Base-by-base conservation (phyloP, 257 asterid genomes). In the Capsicum chinense region DNA sequence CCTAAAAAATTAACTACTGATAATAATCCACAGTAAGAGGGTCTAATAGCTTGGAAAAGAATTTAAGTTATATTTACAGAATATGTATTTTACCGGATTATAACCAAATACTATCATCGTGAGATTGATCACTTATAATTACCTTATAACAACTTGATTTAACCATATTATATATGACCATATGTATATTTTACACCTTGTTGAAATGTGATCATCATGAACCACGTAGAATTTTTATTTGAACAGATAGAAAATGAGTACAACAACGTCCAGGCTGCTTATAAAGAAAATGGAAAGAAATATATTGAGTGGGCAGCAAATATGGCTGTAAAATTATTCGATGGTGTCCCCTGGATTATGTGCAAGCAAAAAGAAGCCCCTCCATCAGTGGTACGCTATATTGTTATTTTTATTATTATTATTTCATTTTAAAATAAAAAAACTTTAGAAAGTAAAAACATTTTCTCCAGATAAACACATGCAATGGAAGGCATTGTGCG, bases 331-430 rank as follows among this genome's bases (percentile, higher is more conserved):
- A 70, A 62, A 9, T 90, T 92, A 26, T 90, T 94, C 79, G 56
- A 54, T 9, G 89, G 92, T 39, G 63, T 96, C 8, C 99, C 99
- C 3, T 96, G 99, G 99, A 63, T 94, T 60, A 96, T 96, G 99
- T 96, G 99, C 92, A 94, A 96, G 90, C 99, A 96, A 86, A 92
- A 89, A 84, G 91, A 92, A 73, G 98, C 98, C 73, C 99, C 99
- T 58, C 69, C 67, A 0, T 50, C 90, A 3, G 92, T 96, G 5
- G 98, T 26, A 26, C 33, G 14, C n/a, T 0, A 42, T 39, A 42
- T 7, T 7, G 17, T 59, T 17, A 17, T 17, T 15, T 12, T 33
- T 68, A 33, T 12, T 37, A 10, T 17, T 47, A 48, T 5, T 54
- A 9, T 62, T 62, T 62, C 0, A 5, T 5, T 9, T 63, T 10